Base-by-base conservation (phyloP, 305 asterid species). In the Fraxinus velutina region DNA sequence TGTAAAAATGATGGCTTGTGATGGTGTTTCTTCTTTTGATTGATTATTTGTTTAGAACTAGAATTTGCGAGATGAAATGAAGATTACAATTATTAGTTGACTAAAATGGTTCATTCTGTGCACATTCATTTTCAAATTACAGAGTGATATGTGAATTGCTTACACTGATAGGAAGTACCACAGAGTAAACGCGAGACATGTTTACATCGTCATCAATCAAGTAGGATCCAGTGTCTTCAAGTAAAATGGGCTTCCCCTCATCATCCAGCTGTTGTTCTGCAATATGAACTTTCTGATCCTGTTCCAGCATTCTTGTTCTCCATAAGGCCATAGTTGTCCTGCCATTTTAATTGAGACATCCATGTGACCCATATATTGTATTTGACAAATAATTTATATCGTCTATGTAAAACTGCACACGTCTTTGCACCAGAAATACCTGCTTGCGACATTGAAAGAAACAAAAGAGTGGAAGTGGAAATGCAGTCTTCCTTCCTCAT, bases 251-350 rank as follows among this genome's bases (percentile, higher is more conserved):
- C 79, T 86, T 90, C 78, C 79, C 93, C 70, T 88, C 91, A 82
- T 86, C 90, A 10, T 87, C 89, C 83, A 86, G 81, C 87, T 90
- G 91, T 84, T 88, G 91, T 79, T 88, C 93, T 0, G 86, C 89
- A 47, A 88, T 85, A 79, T 74, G 81, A 19, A 88, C 92, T 86
- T 86, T 89, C 87, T 92, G 92, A 82, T 89, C 94, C 0, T 83
- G 89, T 37, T 87, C 92, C 17, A 87, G 74, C 17, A 88, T 86
- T 86, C 97, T 89, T 79, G 97, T 89, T 87, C 92, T 90, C 98
- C 98, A 95, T 84, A 95, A 85, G 8, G 97, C 97, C 90, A 81
- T 90, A 72, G 91, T 86, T n/a, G 97, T 95, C 94, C 98, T 95
- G 88, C 50, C 82, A 86, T 24, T 47, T 76, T 39, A 75, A 73